phyloP scores from a whole-genome alignment of 2,329 filamentous ascomycete genomes.

The Ascochyta lentis region DNA sequence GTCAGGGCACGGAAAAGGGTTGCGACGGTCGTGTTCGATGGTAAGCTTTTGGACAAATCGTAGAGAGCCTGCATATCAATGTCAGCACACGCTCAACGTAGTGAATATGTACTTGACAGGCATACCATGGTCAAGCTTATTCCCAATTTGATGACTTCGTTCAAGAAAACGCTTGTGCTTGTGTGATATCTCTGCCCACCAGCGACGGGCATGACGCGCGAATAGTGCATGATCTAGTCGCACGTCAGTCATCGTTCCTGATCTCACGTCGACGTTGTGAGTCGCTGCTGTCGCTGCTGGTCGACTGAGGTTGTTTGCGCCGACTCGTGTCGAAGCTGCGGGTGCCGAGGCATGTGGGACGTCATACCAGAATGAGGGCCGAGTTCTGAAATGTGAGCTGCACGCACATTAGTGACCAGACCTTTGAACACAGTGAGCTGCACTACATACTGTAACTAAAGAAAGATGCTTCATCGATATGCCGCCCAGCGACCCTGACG shows the following conservation, averaged over 20 bases:
- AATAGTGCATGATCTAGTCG: constrained; percentile 86
- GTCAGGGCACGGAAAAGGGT: constrained; percentile 81
- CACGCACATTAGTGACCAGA: constrained; percentile 25
- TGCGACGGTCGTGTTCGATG: constrained; percentile 79
- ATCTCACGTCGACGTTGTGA: not conserved
- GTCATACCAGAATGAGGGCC: constrained; percentile 71
- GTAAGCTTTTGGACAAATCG: constrained; percentile 79
- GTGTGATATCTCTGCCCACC: constrained; percentile 89
- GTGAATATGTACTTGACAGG: not conserved
- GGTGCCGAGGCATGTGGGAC: constrained; percentile 25
- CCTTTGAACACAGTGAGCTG: not conserved
- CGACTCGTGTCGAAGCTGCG: constrained; percentile 7
- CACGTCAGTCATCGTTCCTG: constrained; percentile 16
- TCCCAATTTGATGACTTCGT: constrained; percentile 88
- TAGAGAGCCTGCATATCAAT: constrained; percentile 66
- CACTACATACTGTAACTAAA: constrained; percentile 64
- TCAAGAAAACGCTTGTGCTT: constrained; percentile 91
- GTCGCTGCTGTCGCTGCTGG: not conserved
- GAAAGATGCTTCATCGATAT: constrained; percentile 73
- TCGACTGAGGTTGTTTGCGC: not conserved
- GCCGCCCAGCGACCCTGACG: constrained; percentile 52
- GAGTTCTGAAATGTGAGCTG: constrained; percentile 84
- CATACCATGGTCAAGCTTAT: constrained; percentile 77
- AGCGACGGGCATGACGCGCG: constrained; percentile 84
- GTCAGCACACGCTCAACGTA: not conserved